Evolutionary conservation across 306 rosid species (phyloP), one percentile per base, ranked within the genome.

Genomic region (Pyrus pyrifolia): DNA sequence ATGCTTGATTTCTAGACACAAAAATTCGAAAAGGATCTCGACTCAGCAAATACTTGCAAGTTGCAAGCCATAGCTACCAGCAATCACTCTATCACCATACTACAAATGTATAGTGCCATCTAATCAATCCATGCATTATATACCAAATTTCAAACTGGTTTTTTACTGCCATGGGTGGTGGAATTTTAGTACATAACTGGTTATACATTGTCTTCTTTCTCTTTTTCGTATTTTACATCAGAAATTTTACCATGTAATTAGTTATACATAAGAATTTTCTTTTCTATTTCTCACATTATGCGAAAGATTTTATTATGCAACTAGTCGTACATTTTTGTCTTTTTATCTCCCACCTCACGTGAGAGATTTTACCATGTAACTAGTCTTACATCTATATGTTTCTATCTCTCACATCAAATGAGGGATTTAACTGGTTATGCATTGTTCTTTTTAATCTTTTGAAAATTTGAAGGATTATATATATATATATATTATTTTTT

Each of bases 81-180:
- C 27, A 21, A 29, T 25, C 62, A 72, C 27, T 51, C 83, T 53
- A 79, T 75, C 83, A 79, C 72, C 60, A 35, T 38, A 59, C 73
- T 31, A 63, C 35, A 25, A 21, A 71, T 72, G 64, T 25, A 55
- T 67, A 65, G 83, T 76, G 78, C 83, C 66, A 72, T 49, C 76
- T 79, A 58, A 76, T 83, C 79, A 72, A 76, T 72, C 77, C 84
- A 72, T 80, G 74, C 84, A 80, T 45, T 46, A 45, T 68, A 70
- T 55, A 35, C 35, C 44, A 29, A 29, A 30, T 63, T 72, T 79
- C 86, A 78, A 74, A 65, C 70, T 38, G 57, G 55, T 45, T 75
- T 63, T 18, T 11, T 11, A 55, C 11, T 51, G 57, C 58, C 18
- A 46, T 46, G 17, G 53, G 19, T 49, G 17, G 53, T 49, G 55